These are phyloP conservation scores for Conticribra guillardii DNA, from an alignment of 108 stramenopile species.

Conservation along the genomic window DNA sequence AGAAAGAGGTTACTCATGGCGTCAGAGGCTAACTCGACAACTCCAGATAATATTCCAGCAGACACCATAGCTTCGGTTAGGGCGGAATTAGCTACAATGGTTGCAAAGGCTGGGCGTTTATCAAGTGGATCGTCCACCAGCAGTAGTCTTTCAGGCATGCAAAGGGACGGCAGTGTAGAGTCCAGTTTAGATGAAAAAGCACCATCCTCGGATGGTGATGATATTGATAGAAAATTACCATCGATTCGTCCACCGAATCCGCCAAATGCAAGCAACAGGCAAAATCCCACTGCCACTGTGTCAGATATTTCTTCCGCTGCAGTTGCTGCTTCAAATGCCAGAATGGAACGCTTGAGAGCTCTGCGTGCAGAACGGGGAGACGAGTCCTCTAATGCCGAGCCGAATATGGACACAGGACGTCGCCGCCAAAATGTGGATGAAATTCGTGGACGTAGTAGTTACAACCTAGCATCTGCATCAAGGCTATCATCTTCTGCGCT, in stretches of 20 bases:
- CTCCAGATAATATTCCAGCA: slow-evolving; percentile 44
- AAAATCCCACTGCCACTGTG: background rate
- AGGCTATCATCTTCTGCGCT: slow-evolving; percentile 2
- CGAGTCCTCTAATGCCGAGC: slow-evolving; percentile 5
- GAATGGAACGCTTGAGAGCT: slow-evolving; percentile 36
- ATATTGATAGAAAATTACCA: background rate
- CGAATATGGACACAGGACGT: slow-evolving; percentile 1
- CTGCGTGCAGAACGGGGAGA: slow-evolving; percentile 10
- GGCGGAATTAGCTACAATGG: slow-evolving; percentile 40
- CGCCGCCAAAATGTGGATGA: slow-evolving; percentile 40
- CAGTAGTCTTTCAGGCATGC: slow-evolving; percentile 3
- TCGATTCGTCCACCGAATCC: background rate
- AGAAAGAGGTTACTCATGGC: too few species aligned
- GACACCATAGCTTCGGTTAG: slow-evolving; percentile 38
- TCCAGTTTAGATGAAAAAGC: background rate
- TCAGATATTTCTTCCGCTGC: slow-evolving; percentile 37
- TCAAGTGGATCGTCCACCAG: slow-evolving; percentile 1
- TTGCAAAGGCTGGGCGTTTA: slow-evolving; percentile 31
- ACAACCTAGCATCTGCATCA: slow-evolving; percentile 4
- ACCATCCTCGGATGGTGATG: background rate
- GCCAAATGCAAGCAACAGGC: background rate
- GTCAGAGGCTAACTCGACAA: too few species aligned
- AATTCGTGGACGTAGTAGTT: slow-evolving; percentile 27
- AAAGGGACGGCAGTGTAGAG: background rate
- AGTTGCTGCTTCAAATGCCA: slow-evolving; percentile 30